Percentiles rank a stretch among this genome's conserved stretches.
Conservation (phyloP, 1,284 basidiomycete genomes). For the Apiotrichum laibachii region DNA sequence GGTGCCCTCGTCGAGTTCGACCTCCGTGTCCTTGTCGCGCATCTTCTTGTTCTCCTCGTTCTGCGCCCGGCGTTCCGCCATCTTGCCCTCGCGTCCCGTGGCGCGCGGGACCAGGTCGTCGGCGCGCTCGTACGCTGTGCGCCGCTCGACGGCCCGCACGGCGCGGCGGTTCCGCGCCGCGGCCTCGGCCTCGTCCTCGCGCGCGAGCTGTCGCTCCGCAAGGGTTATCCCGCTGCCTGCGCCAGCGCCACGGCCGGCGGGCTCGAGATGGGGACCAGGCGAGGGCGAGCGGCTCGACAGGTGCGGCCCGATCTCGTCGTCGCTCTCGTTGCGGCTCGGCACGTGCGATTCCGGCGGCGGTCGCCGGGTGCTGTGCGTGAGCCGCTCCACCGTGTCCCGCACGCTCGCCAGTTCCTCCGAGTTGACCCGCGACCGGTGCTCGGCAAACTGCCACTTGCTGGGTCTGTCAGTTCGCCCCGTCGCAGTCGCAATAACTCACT, state of each 20-base stretch:
- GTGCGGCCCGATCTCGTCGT: slow-evolving; percentile 11
- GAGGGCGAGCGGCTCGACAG: slow-evolving; percentile 4
- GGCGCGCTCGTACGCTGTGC: slow-evolving; percentile 30
- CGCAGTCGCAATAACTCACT: slow-evolving; percentile 20
- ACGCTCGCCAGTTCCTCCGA: slow-evolving; percentile 22
- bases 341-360: slow-evolving; percentile 1
- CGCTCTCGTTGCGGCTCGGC: slow-evolving; percentile 8
- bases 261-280: slow-evolving; percentile 5
- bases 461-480: not conserved
- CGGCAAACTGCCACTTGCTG: slow-evolving; percentile 45
- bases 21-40: slow-evolving; percentile 44
- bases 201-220: slow-evolving; percentile 44
- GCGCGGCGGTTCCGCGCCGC: slow-evolving; percentile 14
- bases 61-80: slow-evolving; percentile 45
- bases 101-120: slow-evolving; percentile 44
- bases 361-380: slow-evolving; percentile 9
- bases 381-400: slow-evolving; percentile 16
- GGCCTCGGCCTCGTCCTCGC: slow-evolving; percentile 31
- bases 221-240: not conserved
- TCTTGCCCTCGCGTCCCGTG: slow-evolving; percentile 43
- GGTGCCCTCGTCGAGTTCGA: slow-evolving; percentile 47
- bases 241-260: not conserved
- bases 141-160: slow-evolving; percentile 30
- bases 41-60: slow-evolving; percentile 46
- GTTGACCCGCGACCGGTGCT: slow-evolving; percentile 30